Conservation (phyloP, 2,329 filamentous ascomycete species). For the Aspergillus bombycis region DNA sequence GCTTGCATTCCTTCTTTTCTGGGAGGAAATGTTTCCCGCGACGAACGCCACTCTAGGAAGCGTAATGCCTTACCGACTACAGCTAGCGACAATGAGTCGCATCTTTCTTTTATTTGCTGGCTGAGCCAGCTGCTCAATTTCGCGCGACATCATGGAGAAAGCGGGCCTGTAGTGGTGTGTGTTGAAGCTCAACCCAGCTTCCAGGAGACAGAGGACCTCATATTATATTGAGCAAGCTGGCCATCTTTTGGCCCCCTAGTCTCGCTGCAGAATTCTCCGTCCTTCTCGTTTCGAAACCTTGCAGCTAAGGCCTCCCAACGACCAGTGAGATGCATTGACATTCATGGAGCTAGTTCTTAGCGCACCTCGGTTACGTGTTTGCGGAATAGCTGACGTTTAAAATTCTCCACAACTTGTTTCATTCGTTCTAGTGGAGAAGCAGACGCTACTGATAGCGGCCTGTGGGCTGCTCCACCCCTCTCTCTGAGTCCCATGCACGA, state of each 20-base stretch:
- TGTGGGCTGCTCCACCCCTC: neutral
- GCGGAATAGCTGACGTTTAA: neutral
- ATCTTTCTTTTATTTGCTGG: conserved; percentile 21
- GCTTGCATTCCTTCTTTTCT: fast-evolving
- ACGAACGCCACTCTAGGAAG: neutral
- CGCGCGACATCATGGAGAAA: conserved; percentile 22
- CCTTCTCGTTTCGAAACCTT: neutral
- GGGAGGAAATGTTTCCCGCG: neutral
- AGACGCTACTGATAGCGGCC: neutral
- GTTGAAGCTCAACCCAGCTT: no score
- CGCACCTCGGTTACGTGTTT: neutral
- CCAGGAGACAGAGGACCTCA: neutral
- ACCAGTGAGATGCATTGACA: neutral
- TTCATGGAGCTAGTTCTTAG: neutral
- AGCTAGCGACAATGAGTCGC: conserved; percentile 28
- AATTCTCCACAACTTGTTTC: neutral
- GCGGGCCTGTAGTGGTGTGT: no score
- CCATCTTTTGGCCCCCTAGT: neutral
- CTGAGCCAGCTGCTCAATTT: conserved; percentile 22
- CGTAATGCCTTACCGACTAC: conserved; percentile 22
- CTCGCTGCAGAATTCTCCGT: neutral
- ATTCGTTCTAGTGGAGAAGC: neutral
- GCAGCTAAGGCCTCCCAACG: neutral
- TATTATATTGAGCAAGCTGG: neutral
- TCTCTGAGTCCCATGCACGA: neutral